Conservation (phyloP, 176 grass and related monocot genomes). For the Tuctoria greenei region DNA sequence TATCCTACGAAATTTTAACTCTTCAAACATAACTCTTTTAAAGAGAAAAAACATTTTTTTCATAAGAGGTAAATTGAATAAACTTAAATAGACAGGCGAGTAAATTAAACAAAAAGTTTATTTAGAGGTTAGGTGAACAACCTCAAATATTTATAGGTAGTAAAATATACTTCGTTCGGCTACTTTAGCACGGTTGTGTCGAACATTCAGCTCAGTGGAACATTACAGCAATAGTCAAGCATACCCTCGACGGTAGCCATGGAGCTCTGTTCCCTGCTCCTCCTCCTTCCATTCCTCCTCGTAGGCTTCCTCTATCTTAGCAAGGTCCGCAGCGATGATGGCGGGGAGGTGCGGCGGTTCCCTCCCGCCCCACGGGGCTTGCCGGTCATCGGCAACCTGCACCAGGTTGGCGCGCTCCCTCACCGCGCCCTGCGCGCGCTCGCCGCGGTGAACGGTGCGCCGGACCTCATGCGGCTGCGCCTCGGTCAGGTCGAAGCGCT, state of each 20-base stretch:
- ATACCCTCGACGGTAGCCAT: neutral
- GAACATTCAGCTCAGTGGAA: neutral
- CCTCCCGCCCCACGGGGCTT: conserved; percentile 39
- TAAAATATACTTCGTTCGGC: too few species aligned
- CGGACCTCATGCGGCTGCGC: conserved; percentile 46
- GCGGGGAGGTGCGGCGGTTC: neutral
- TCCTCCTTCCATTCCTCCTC: conserved; percentile 36
- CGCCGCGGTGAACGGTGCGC: conserved; percentile 30
- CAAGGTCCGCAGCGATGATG: neutral
- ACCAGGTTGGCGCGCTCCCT: conserved; percentile 58
- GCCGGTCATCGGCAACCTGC: conserved; percentile 65
- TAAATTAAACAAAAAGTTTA: too few species aligned
- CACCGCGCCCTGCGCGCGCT: conserved; percentile 44
- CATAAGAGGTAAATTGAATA: too few species aligned
- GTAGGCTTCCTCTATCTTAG: conserved; percentile 23
- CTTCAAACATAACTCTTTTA: too few species aligned
- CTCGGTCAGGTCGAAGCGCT: conserved; percentile 56
- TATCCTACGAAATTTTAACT: too few species aligned
- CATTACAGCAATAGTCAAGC: neutral
- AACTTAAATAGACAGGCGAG: too few species aligned
- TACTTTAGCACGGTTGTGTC: neutral
- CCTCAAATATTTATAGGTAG: too few species aligned
- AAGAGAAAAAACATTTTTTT: too few species aligned
- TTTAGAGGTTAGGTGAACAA: too few species aligned
- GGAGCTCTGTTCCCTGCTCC: conserved; percentile 28